Conservation (phyloP, 1,284 basidiomycete species). For the Moesziomyces parantarcticus region DNA sequence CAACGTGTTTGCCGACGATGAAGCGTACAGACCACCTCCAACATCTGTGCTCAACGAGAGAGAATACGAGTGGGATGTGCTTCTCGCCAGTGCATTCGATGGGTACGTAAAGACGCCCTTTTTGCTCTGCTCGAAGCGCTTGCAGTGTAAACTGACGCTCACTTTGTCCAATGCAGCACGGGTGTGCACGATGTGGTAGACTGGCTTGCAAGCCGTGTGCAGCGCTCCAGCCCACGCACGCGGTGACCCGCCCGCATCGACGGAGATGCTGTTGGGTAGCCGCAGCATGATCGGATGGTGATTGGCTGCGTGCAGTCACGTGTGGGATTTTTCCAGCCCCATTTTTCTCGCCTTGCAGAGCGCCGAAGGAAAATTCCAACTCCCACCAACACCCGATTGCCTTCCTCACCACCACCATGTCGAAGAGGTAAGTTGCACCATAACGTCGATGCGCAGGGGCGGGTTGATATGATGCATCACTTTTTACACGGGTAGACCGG, state of each 20-base stretch:
- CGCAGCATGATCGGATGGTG: not conserved
- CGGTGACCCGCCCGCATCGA: not conserved
- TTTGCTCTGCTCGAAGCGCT: too few species aligned
- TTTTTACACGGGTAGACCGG: constrained; percentile 33
- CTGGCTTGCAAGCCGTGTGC: constrained; percentile 37
- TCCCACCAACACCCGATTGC: not conserved
- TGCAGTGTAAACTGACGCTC: not conserved
- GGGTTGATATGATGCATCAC: constrained; percentile 29
- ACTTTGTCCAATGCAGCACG: constrained; percentile 5
- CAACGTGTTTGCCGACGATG: constrained; percentile 39
- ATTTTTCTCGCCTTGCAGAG: not conserved
- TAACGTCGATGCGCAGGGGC: not conserved
- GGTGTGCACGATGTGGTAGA: constrained; percentile 38
- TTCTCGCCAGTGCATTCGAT: constrained; percentile 33
- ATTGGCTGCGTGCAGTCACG: not conserved
- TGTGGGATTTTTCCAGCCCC: not conserved
- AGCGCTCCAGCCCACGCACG: constrained; percentile 2
- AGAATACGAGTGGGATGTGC: constrained; percentile 45
- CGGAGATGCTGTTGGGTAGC: too few species aligned
- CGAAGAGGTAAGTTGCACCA: not conserved
- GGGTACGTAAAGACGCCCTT: constrained; percentile 21
- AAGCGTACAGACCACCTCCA: constrained; percentile 12
- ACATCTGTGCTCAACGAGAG: constrained; percentile 13
- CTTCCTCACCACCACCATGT: not conserved
- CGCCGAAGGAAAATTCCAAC: not conserved